Evolutionary conservation across 305 asterid genomes (phyloP).

Genomic region (Fraxinus latifolia): DNA sequence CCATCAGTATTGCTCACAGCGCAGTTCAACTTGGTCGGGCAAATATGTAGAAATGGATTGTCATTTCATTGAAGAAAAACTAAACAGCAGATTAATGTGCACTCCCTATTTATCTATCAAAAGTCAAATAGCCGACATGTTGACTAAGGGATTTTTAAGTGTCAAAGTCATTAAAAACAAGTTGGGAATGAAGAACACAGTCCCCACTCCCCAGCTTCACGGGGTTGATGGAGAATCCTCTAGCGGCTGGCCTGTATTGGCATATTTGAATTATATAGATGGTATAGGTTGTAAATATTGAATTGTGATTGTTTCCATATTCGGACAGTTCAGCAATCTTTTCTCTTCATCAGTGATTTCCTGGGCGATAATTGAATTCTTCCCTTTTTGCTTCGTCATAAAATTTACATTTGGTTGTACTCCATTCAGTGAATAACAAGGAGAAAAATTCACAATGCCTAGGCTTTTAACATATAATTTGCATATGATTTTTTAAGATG

Average conservation of each 20-base stretch:
- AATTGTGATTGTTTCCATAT: not conserved
- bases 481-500: not conserved
- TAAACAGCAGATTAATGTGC: not conserved
- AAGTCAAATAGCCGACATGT: not conserved
- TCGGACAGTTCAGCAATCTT: not conserved
- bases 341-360: not conserved
- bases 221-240: not conserved
- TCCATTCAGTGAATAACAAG: not conserved
- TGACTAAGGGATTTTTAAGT: not conserved
- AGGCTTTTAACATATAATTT: not conserved
- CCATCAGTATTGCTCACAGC: not conserved
- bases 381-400: not conserved
- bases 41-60: not conserved
- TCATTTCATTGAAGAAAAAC: not conserved
- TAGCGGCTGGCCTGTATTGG: not conserved
- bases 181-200: not conserved
- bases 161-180: not conserved
- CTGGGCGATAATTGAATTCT: not conserved
- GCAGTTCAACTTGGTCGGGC: not conserved
- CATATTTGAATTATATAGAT: not conserved
- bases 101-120: not conserved
- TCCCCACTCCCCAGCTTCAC: not conserved
- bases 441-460: not conserved
- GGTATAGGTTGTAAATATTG: not conserved
- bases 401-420: not conserved